Conservation (phyloP, 1,139 yeast species). For the Protomyces arabidopsidicola region DNA sequence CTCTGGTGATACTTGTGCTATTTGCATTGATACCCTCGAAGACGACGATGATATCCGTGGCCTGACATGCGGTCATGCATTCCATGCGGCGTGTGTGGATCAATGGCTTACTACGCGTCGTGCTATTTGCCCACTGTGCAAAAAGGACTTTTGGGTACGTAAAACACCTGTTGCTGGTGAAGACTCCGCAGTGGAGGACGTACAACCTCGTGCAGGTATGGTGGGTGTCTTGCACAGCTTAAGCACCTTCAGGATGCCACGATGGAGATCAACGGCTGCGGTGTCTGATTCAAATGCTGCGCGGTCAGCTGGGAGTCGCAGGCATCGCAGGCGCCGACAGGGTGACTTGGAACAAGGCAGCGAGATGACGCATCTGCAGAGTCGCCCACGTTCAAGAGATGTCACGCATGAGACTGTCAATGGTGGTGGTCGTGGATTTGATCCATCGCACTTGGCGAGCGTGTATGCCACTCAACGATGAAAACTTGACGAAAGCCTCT, state of each 20-base stretch:
- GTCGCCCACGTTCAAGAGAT: background rate
- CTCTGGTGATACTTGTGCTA: conserved; percentile 68
- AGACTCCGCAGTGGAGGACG: background rate
- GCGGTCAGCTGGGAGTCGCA: too few relatives aligned
- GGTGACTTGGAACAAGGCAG: background rate
- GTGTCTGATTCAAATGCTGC: background rate
- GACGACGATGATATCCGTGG: conserved; percentile 65
- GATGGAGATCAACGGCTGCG: background rate
- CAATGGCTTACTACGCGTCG: conserved; percentile 75
- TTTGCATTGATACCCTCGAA: conserved; percentile 65
- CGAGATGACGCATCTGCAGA: background rate
- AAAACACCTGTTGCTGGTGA: conserved; percentile 25
- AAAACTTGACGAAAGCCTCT: background rate
- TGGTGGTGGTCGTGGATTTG: background rate
- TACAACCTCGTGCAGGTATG: background rate
- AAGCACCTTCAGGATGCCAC: background rate
- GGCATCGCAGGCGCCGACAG: background rate
- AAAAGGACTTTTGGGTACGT: conserved; percentile 43
- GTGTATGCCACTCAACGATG: background rate
- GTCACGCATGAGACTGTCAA: background rate
- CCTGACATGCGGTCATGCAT: conserved; percentile 76
- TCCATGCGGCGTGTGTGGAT: conserved; percentile 73
- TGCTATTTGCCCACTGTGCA: conserved; percentile 84
- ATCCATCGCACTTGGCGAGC: background rate
- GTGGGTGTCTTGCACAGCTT: background rate